Evolutionary conservation across 148 eudicot species (phyloP), one percentile per base, ranked within the genome.

Genomic region (Vaccinium corymbosum): DNA sequence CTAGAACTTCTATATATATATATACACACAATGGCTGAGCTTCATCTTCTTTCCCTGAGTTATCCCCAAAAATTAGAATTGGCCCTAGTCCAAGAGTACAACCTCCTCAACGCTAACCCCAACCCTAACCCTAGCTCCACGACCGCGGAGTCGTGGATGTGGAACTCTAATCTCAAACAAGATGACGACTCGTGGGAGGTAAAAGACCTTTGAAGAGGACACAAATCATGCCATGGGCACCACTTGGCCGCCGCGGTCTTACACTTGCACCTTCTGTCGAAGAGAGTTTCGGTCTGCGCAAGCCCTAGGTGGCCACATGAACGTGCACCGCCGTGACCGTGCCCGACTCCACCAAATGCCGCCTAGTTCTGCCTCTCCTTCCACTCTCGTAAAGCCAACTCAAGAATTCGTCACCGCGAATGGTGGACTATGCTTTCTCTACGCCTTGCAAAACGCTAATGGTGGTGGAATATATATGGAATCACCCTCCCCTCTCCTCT

Each of bases 261-360:
- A 93, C 81, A 85, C 90, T 27, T 93, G 94, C 88, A 84, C 88
- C 52, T 93, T 93, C 16, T 93, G 96, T 77, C 83, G 87, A 73
- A 89, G 94, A 70, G 96, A 92, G 55, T 93, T 93, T 70, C 89
- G 88, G 51, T 93, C 96, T 8, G 94, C 96, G 17, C 96, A 93
- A 87, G 93, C 96, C 80, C 90, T 93, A 55, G 96, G 96, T 20
- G 97, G 95, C 16, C 95, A 93, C 85, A 93, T 93, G 95, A 93
- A 93, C 81, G 94, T 93, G 7, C 95, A 93, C 81, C 90, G 96
- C 35, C 87, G 92, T 1, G 96, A 93, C 85, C 86, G 96, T 12
- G 96, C 93, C 1, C 80, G 82, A n/a, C 90, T 90, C 75, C 90
- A 86, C 83, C 88, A 86, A 48, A 22, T 29, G 4, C 86, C 64